phyloP scores from a whole-genome alignment of 768 basidiomycete species.

The Harrya chromipes region DNA sequence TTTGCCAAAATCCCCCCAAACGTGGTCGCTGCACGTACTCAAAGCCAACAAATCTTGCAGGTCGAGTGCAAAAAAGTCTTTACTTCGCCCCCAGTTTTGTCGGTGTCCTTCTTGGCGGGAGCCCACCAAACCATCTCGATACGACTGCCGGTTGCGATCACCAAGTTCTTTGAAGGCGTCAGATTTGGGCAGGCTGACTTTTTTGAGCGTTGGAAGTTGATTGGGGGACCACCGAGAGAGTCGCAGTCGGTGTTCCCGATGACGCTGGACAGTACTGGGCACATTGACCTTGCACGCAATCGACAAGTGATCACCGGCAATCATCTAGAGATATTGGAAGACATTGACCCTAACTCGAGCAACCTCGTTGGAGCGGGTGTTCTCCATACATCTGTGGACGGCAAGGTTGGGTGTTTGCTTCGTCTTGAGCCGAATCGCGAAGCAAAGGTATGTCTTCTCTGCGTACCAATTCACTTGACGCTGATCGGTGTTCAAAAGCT shows the following conservation, averaged over 20 bases:
- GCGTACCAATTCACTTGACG: neutral
- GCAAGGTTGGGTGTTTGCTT: slow-evolving; percentile 94
- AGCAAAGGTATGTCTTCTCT: slow-evolving; percentile 66
- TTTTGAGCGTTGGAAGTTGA: slow-evolving; percentile 98
- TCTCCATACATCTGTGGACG: slow-evolving; percentile 83
- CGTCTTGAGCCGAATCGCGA: slow-evolving; percentile 94
- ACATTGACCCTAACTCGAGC: slow-evolving; percentile 90
- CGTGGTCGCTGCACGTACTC: slow-evolving; percentile 75
- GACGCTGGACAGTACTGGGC: slow-evolving; percentile 57
- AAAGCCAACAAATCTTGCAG: slow-evolving; percentile 90
- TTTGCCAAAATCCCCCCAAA: slow-evolving; percentile 91
- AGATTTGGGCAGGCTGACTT: slow-evolving; percentile 81
- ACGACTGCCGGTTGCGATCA: slow-evolving; percentile 80
- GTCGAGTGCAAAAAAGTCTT: slow-evolving; percentile 94
- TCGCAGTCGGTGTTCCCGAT: slow-evolving; percentile 87
- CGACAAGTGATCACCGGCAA: slow-evolving; percentile 76
- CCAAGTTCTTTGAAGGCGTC: slow-evolving; percentile 94
- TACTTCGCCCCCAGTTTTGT: slow-evolving; percentile 69
- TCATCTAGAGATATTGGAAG: slow-evolving; percentile 71
- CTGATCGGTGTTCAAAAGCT: slow-evolving; percentile 46
- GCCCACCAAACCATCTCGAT: slow-evolving; percentile 85
- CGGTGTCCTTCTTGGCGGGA: slow-evolving; percentile 89
- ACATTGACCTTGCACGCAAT: slow-evolving; percentile 72
- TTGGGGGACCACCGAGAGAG: slow-evolving; percentile 93
- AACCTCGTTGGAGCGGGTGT: slow-evolving; percentile 97